These are phyloP conservation scores for Ormosia emarginata DNA, from an alignment of 306 rosid genomes.

Conservation along the genomic window DNA sequence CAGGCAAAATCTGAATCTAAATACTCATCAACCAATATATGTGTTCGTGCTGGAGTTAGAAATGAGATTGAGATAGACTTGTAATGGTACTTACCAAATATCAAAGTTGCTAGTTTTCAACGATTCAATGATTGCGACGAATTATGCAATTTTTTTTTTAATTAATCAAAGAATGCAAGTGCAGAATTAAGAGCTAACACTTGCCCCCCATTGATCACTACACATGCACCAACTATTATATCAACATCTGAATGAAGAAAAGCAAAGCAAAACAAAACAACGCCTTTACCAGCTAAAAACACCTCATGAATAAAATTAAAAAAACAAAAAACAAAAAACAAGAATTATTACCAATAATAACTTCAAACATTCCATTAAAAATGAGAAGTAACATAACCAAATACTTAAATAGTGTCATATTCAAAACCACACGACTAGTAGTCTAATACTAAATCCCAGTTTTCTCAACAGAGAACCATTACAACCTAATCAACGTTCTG, in stretches of 20 bases:
- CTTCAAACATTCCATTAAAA: background rate
- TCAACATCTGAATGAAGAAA: background rate
- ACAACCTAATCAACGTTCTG: constrained; percentile 49
- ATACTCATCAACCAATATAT: background rate
- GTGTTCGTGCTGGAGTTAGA: background rate
- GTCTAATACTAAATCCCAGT: background rate
- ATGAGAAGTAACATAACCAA: too few relatives aligned
- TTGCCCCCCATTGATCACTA: background rate
- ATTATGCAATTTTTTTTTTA: background rate
- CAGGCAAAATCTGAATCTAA: background rate
- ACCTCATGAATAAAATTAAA: background rate
- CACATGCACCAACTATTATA: background rate
- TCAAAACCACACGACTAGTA: too few relatives aligned
- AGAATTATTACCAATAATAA: background rate
- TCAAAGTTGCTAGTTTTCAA: background rate
- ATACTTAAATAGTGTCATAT: too few relatives aligned
- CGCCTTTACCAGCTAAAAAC: too few relatives aligned
- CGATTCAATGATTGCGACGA: background rate
- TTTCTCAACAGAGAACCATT: background rate
- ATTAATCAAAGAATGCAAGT: background rate
- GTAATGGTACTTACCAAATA: background rate
- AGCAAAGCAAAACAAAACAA: background rate
- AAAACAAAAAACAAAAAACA: background rate
- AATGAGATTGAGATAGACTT: background rate
- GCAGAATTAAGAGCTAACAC: background rate